These are phyloP conservation scores for Thielaviopsis musarum DNA, from an alignment of 2,329 filamentous ascomycete species.

Conservation along the genomic window DNA sequence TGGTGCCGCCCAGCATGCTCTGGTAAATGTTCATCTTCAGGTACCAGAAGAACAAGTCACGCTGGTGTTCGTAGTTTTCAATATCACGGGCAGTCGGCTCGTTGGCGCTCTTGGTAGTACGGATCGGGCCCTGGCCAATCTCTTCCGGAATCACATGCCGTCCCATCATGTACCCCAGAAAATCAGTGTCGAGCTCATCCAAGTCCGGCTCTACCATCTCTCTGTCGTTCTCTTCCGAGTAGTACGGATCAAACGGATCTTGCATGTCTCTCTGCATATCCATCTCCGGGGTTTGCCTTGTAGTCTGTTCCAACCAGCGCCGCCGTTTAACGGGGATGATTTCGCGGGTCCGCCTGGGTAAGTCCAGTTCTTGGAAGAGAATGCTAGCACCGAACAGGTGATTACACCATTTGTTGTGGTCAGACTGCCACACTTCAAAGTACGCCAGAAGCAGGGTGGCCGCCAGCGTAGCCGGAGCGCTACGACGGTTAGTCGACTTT, in stretches of 20 bases:
- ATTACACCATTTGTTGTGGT: conserved; percentile 90
- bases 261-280: conserved; percentile 13
- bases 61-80: conserved; percentile 61
- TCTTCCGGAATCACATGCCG: conserved; percentile 22
- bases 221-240: conserved; percentile 13
- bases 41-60: conserved; percentile 93
- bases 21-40: conserved; percentile 88
- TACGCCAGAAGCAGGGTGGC: conserved; percentile 74
- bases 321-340: conserved; percentile 45
- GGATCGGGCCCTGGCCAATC: conserved; percentile 21
- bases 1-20: conserved; percentile 72
- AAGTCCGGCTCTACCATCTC: conserved; percentile 17
- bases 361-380: conserved; percentile 68
- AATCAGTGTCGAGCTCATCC: conserved; percentile 24
- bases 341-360: conserved; percentile 52
- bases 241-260: conserved; percentile 16
- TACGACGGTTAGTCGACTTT: conserved; percentile 47
- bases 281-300: conserved; percentile 16
- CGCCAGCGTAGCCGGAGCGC: conserved; percentile 68
- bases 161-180: conserved; percentile 27
- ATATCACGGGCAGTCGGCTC: conserved; percentile 45
- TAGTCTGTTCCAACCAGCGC: conserved; percentile 22
- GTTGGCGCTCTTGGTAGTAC: conserved; percentile 21
- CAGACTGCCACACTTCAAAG: conserved; percentile 87
- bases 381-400: conserved; percentile 75